Evolutionary conservation across 225 moss, liverwort and hornwort species (phyloP).

Genomic region (Polytrichum formosum): DNA sequence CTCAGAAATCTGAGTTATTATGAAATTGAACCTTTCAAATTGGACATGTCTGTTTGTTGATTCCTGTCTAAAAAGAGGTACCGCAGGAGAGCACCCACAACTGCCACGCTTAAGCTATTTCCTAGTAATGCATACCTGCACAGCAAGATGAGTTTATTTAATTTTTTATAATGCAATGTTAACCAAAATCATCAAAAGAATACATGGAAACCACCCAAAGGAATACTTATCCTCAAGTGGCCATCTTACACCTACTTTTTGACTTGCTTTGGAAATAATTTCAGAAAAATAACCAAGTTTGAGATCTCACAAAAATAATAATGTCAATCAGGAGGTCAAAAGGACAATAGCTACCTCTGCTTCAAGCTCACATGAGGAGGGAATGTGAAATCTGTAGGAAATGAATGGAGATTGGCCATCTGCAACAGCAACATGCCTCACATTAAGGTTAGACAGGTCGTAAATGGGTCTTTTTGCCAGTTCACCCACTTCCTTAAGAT

Average conservation of each 20-base stretch:
- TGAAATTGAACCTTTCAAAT: no score
- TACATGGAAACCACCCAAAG: no score
- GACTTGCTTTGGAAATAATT: no score
- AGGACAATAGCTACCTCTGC: conserved; percentile 26
- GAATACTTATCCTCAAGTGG: no score
- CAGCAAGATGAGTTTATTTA: background rate
- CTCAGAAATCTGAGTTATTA: no score
- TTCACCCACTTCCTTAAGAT: no score
- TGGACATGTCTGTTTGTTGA: no score
- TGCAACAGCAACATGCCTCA: conserved; percentile 19
- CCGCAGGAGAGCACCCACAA: conserved; percentile 70
- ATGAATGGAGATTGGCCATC: conserved; percentile 61
- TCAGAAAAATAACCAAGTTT: background rate
- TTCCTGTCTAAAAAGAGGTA: conserved; percentile 46
- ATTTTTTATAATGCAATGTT: no score
- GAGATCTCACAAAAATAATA: background rate
- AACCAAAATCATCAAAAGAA: no score
- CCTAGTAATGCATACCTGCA: conserved; percentile 93
- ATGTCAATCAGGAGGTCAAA: background rate
- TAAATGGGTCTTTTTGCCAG: no score
- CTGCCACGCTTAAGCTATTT: conserved; percentile 92
- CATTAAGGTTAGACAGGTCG: background rate
- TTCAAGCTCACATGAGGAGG: conserved; percentile 55
- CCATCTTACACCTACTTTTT: no score
- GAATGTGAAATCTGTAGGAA: conserved; percentile 46